Conservation (phyloP, 169 alveolate species). For the Plasmodium inui region DNA sequence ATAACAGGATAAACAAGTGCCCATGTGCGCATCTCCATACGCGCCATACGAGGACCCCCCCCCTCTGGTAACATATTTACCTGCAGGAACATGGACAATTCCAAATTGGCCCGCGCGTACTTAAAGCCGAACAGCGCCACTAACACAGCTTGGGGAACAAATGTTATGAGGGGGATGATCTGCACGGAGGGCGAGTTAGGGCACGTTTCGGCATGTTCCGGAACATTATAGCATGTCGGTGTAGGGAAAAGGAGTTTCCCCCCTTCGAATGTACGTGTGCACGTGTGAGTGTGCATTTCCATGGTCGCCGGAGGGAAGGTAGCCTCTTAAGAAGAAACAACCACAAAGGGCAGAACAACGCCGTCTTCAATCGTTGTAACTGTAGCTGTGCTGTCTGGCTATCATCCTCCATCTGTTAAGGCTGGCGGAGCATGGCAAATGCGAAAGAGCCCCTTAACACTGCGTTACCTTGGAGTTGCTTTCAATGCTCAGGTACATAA, state of each 20-base stretch:
- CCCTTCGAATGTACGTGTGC: background rate
- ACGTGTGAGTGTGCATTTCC: background rate
- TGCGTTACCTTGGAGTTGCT: constrained; percentile 80
- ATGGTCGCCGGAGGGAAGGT: constrained; percentile 7
- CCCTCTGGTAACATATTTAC: constrained; percentile 14
- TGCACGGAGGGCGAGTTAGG: background rate
- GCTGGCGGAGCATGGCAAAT: background rate
- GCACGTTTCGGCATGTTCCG: background rate
- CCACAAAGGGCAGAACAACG: background rate
- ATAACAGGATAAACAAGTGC: constrained; percentile 6
- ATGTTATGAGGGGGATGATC: constrained; percentile 83
- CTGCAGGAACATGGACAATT: constrained; percentile 79
- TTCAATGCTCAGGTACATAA: constrained; percentile 89
- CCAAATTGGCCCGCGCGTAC: constrained; percentile 82
- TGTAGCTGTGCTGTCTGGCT: background rate
- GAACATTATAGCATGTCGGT: background rate
- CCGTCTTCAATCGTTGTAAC: background rate
- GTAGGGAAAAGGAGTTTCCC: background rate
- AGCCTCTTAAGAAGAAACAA: background rate
- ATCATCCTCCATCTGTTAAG: background rate
- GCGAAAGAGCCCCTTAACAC: background rate
- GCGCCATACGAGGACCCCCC: background rate
- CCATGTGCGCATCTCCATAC: background rate
- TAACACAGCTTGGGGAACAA: constrained; percentile 84
- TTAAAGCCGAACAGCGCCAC: constrained; percentile 79